Evolutionary conservation across 2,329 filamentous ascomycete genomes (phyloP), one percentile per base, ranked within the genome.

Genomic region (Magnaporthiopsis rhizophila): DNA sequence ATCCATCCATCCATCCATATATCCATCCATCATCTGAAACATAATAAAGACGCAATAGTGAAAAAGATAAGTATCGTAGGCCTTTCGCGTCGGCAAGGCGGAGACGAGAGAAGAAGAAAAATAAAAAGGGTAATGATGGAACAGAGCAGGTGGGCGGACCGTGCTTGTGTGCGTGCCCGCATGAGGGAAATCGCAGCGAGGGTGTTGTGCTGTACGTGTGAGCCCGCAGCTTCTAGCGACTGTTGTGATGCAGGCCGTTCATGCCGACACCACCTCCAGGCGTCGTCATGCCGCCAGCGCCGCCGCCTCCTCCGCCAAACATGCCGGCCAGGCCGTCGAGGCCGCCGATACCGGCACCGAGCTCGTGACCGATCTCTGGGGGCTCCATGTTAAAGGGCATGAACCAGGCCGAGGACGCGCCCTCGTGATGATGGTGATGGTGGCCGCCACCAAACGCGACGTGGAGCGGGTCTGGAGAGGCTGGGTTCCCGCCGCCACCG

Each of bases 351-450:
- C 74, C 71, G 3, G 74, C 75, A 34, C 74, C 74, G 63, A 80
- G 68, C 53, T 84, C 82, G 64, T 82, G 81, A 8, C 78, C 77
- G 58, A 85, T 75, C 65, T 86, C 84, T 0, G 90, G 87, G 26
- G 92, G 90, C 65, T 95, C 90, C 76, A 96, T 86, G 72, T 96
- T 96, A 76, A 97, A 96, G 1, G 93, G 92, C 80, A 96, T 87
- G 74, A 96, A 96, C 91, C 93, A 98, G 6, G 90, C 91, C 63
- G 88, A 89, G 62, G 79, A 83, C 2, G 81, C 77, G 50, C 50
- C 53, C 66, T 86, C 83, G 50, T 76, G 76, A 4, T 72, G 73
- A 61, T 70, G 69, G 2, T 64, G 64, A n/a, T 58, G 50, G 53
- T 26, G 26, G 26, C 26, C 26, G 26, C 30, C 30, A 7, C 69